Evolutionary conservation across 169 alveolate genomes (phyloP), one percentile per base, ranked within the genome.

Genomic region (Toxoplasma gondii): DNA sequence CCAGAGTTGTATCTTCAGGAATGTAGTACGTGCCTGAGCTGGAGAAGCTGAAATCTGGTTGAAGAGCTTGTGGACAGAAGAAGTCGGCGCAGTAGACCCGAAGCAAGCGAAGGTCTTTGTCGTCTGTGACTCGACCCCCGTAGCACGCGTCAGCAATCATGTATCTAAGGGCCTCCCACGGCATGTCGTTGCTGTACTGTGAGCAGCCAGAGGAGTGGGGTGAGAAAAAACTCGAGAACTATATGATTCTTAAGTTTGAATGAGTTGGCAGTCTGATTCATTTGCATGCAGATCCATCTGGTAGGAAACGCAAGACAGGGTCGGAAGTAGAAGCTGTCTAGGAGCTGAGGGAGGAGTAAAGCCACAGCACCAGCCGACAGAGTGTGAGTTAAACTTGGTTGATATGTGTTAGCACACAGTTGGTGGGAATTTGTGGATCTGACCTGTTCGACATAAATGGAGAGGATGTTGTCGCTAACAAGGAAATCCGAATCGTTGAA

Each of bases 401-500:
- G 12, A 49, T 12, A 4, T 12, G 58, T 49, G 58, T 7, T 4
- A 49, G 58, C 58, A 49, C 58, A 49, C 12, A 12, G 58, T 4
- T 4, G 22, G 58, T 49, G 22, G 58, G 58, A 7, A 12, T 49
- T 49, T 49, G 58, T 7, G 12, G 58, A 12, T 27, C 96, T 44
- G 27, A 93, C 95, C 93, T 98, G 97, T 91, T 98, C 99, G 93
- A 98, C 95, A 96, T 98, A 98, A 96, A 97, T 97, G 86, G 98
- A 98, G 64, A 98, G 93, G 58, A 98, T 97, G 93, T 98, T 98
- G 93, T 98, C 98, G 88, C 99, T 97, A 54, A 98, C 98, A 96
- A 97, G 97, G 98, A 99, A 97, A 98, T 99, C 99, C 58, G 99
- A 98, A 95, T 99, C 99, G 96, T 98, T 98, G 97, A 99, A 99